phyloP scores from a whole-genome alignment of 192 early-diverging fungal genomes.

The Dissophora globulifera region DNA sequence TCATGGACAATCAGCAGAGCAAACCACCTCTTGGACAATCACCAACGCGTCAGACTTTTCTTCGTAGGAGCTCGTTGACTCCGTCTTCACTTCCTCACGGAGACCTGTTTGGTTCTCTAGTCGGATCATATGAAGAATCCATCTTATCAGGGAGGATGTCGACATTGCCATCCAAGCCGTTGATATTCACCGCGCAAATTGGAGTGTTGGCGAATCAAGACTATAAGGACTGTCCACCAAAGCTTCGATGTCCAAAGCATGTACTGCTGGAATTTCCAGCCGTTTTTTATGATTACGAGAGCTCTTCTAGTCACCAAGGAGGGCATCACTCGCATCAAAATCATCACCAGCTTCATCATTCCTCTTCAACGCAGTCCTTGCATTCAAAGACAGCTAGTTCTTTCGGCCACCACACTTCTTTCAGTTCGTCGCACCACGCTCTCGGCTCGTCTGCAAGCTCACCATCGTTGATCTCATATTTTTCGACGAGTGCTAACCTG shows the following conservation, averaged over 20 bases:
- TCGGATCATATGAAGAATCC: slow-evolving; percentile 73
- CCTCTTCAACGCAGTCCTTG: background rate
- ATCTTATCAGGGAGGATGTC: slow-evolving; percentile 83
- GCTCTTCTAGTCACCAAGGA: slow-evolving; percentile 22
- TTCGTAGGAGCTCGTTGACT: slow-evolving; percentile 23
- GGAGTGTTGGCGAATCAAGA: slow-evolving; percentile 76
- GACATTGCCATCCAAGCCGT: slow-evolving; percentile 76
- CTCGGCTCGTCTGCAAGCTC: slow-evolving; percentile 34
- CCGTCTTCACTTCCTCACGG: slow-evolving; percentile 20
- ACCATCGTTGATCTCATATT: slow-evolving; percentile 1
- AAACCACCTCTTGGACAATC: slow-evolving; percentile 21
- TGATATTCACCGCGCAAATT: slow-evolving; percentile 76
- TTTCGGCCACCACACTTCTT: slow-evolving; percentile 10
- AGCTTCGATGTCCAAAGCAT: slow-evolving; percentile 76
- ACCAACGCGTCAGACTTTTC: slow-evolving; percentile 6
- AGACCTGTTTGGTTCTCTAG: slow-evolving; percentile 53
- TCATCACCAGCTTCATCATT: slow-evolving; percentile 2
- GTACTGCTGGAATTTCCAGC: slow-evolving; percentile 73
- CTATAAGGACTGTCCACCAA: slow-evolving; percentile 62
- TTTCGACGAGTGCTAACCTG: slow-evolving; percentile 6
- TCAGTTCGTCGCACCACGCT: slow-evolving; percentile 23
- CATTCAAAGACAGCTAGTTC: slow-evolving; percentile 12
- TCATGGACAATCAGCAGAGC: background rate
- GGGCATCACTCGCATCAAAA: slow-evolving; percentile 10
- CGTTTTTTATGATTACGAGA: slow-evolving; percentile 76